Conservation (phyloP, 768 basidiomycete species). For the Cystofilobasidium ferigula region DNA sequence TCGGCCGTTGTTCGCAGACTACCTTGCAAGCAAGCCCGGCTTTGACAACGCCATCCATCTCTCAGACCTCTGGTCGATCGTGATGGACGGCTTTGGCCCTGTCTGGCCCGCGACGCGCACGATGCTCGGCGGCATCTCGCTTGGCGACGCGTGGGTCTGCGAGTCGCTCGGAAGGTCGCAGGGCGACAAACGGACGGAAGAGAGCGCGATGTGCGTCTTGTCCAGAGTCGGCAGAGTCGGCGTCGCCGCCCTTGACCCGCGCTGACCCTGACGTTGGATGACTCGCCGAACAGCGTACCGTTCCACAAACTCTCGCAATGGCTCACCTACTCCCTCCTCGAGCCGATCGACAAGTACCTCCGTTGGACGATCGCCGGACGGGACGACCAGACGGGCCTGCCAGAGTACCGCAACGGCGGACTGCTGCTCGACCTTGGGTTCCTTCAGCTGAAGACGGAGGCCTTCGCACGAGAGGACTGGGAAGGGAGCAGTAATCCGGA, state of each 20-base stretch:
- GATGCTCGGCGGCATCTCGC: conserved; percentile 53
- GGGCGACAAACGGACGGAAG: conserved; percentile 25
- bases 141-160: conserved; percentile 94
- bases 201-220: conserved; percentile 13
- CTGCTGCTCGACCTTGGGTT: conserved; percentile 75
- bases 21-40: conserved; percentile 31
- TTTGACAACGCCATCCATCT: conserved; percentile 51
- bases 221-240: no score
- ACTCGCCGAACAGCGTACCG: conserved; percentile 46
- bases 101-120: conserved; percentile 79
- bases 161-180: conserved; percentile 42
- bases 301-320: conserved; percentile 96
- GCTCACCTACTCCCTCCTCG: conserved; percentile 80
- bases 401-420: conserved; percentile 76
- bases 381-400: conserved; percentile 44
- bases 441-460: conserved; percentile 52
- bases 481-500: conserved; percentile 34
- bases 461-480: conserved; percentile 44
- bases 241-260: no score
- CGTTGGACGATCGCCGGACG: conserved; percentile 71
- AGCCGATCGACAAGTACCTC: conserved; percentile 64
- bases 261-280: no score
- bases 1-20: conserved; percentile 33
- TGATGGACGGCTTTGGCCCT: conserved; percentile 68
- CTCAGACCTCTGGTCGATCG: conserved; percentile 63